Base-by-base conservation (phyloP, 306 rosid genomes). In the Pyrus pyrifolia region DNA sequence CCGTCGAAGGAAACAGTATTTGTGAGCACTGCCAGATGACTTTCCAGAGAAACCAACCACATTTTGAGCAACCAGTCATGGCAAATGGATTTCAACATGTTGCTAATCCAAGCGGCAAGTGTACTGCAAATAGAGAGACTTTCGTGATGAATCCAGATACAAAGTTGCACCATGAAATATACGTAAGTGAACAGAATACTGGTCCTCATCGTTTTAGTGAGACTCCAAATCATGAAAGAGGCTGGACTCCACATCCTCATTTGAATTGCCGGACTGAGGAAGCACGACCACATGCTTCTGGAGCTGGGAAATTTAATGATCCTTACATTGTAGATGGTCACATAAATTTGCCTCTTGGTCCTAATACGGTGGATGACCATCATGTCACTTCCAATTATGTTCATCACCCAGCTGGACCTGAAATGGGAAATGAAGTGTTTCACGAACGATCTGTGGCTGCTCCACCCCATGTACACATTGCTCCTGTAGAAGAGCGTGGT, bases 41-140 rank as follows among this genome's bases (percentile, higher is more conserved):
- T 87, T 96, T 88, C 76, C 99, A 82, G 19, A 86, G 98, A 84
- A 80, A 88, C 75, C 95, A 84, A 65, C 84, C 93, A 4, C 87
- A 78, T 73, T 19, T 86, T 71, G 97, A 95, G 83, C 96, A 89
- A 64, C 80, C 87, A 53, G 87, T 33, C 79, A 64, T 81, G 67
- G 72, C 71, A 58, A 93, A 86, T 83, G 98, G 98, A 70, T 86
- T 79, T 78, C 87, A 86, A 38, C 89, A 62, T 1, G 86, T 73
- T 63, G 72, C 80, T 73, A 88, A 80, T 81, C 84, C 77, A n/a
- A 88, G 93, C 73, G 77, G 76, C 27, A 92, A 92, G 64, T 90
- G 95, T 79, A 86, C 79, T 51, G 79, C 94, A 74, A 85, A 83
- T 72, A 85, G 87, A 87, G 93, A 93, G 45, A 49, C 74, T 76